A percentile compares a stretch with the other conserved stretches of the same genome.
These are phyloP conservation scores for Mucor racemosus DNA, from an alignment of 371 early-diverging fungal species.

Conservation along the genomic window DNA sequence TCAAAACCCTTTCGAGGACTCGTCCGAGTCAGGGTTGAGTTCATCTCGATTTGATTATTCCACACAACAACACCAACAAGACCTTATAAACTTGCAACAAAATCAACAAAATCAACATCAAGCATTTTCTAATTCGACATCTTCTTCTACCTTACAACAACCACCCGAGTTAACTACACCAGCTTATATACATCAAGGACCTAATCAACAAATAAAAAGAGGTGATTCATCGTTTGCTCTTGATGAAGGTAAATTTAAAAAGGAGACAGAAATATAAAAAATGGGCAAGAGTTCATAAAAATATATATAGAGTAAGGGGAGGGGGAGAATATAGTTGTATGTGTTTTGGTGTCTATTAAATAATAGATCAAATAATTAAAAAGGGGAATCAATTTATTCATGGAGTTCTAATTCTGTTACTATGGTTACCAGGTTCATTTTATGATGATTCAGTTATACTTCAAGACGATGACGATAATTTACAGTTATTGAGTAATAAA, in stretches of 20 bases:
- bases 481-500: constrained; percentile 45
- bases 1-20: constrained; percentile 34
- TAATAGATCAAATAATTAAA: constrained; percentile 4
- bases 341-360: not conserved
- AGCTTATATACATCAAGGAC: constrained; percentile 20
- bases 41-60: constrained; percentile 20
- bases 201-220: constrained; percentile 23
- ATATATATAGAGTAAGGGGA: not conserved
- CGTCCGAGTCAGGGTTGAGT: constrained; percentile 30
- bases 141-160: constrained; percentile 18
- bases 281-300: not conserved
- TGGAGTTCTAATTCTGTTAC: constrained; percentile 3
- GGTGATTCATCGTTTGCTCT: constrained; percentile 36
- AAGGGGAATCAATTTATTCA: constrained; percentile 3
- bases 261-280: not conserved
- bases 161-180: constrained; percentile 11
- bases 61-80: constrained; percentile 11
- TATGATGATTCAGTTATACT: constrained; percentile 45
- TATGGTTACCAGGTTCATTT: constrained; percentile 33
- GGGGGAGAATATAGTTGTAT: not conserved
- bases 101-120: constrained; percentile 19
- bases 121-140: constrained; percentile 18
- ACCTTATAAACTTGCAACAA: constrained; percentile 27
- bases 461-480: constrained; percentile 55
- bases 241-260: constrained; percentile 29